Conservation (phyloP, 805 yeast genomes). For the Kodamaea hsintzibuensis region DNA sequence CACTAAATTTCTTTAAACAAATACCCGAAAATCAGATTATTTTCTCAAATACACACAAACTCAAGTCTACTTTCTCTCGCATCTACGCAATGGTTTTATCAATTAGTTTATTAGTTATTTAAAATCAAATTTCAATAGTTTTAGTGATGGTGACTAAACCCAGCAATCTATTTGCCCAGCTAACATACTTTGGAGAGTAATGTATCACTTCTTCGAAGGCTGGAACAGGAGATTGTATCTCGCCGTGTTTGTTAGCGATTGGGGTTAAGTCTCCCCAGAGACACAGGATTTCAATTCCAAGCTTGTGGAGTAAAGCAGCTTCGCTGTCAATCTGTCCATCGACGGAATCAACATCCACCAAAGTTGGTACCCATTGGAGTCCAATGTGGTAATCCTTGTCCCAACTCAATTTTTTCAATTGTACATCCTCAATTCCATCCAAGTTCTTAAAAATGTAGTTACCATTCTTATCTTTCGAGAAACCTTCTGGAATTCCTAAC, state of each 20-base stretch:
- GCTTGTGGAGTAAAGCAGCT: constrained; percentile 25
- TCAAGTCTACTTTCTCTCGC: no score
- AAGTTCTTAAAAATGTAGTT: constrained; percentile 52
- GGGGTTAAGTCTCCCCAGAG: constrained; percentile 74
- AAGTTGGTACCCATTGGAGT: constrained; percentile 74
- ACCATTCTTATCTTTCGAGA: constrained; percentile 42
- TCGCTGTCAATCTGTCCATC: constrained; percentile 17
- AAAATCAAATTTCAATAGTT: constrained; percentile 39
- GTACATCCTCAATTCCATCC: constrained; percentile 64
- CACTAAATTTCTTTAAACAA: no score
- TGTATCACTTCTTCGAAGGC: constrained; percentile 70
- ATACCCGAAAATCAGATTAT: no score
- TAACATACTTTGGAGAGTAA: constrained; percentile 64
- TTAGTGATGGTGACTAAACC: constrained; percentile 67
- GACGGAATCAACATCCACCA: constrained; percentile 39
- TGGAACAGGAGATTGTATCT: constrained; percentile 48
- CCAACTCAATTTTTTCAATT: constrained; percentile 68
- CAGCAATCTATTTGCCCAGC: constrained; percentile 62
- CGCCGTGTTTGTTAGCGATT: constrained; percentile 35
- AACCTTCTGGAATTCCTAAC: constrained; percentile 46
- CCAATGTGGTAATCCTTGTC: constrained; percentile 58
- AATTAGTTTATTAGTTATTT: neutral
- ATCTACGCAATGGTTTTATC: neutral
- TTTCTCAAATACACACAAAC: no score
- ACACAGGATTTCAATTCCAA: constrained; percentile 66